Conservation (phyloP, 805 yeast species). For the Nakazawaea siamensis region DNA sequence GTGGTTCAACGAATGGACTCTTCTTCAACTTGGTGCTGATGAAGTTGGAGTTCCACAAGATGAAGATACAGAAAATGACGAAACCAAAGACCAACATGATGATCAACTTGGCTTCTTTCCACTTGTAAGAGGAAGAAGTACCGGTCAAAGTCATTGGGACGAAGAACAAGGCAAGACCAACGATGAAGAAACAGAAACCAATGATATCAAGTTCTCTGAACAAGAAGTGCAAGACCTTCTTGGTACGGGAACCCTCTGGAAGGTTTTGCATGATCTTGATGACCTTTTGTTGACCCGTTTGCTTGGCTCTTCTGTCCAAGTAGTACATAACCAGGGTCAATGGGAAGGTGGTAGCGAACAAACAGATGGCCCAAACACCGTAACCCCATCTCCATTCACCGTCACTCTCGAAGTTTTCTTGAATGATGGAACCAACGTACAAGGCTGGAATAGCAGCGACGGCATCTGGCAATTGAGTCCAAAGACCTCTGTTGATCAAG, state of each 20-base stretch:
- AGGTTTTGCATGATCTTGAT: constrained; percentile 8
- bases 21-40: constrained; percentile 7
- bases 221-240: constrained; percentile 12
- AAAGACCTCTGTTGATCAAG: constrained; percentile 29
- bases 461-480: constrained; percentile 25
- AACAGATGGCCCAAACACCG: constrained; percentile 4
- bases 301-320: constrained; percentile 15
- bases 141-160: constrained; percentile 22
- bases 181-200: constrained; percentile 16
- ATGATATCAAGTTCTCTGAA: constrained; percentile 17
- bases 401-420: constrained; percentile 17
- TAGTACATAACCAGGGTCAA: constrained; percentile 17
- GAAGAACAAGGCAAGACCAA: constrained; percentile 19
- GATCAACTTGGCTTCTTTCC: constrained; percentile 17
- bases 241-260: constrained; percentile 12
- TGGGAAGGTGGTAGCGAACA: constrained; percentile 15
- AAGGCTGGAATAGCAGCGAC: constrained; percentile 20
- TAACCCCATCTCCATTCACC: constrained; percentile 5
- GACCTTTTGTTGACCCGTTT: constrained; percentile 10
- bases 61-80: constrained; percentile 11
- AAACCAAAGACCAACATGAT: constrained; percentile 20
- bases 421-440: constrained; percentile 20
- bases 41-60: constrained; percentile 15
- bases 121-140: constrained; percentile 14
- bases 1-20: constrained; percentile 19